Percentiles rank a stretch among this genome's conserved stretches.
Conservation (phyloP, 176 grass and related monocot genomes). For the Aegilops speltoides region DNA sequence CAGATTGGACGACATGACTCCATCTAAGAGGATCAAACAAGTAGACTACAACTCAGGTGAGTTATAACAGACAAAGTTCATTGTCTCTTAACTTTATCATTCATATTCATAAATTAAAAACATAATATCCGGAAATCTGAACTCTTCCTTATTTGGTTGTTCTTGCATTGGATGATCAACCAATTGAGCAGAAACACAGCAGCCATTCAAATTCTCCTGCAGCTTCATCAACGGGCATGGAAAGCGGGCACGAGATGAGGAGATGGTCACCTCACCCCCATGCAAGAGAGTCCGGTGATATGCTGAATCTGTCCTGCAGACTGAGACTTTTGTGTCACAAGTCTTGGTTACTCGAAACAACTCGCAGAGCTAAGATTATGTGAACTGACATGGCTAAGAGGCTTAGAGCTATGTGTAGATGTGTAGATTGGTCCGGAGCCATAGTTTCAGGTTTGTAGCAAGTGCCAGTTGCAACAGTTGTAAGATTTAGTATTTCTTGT, state of each 20-base stretch:
- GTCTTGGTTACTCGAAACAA: neutral
- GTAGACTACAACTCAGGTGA: conserved; percentile 26
- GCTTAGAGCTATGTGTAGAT: neutral
- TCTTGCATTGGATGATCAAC: neutral
- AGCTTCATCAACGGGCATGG: conserved; percentile 36
- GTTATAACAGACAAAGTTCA: neutral
- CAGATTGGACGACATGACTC: conserved; percentile 46
- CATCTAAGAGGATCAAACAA: conserved; percentile 50
- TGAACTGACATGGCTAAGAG: neutral
- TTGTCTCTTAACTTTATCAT: neutral
- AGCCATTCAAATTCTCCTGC: conserved; percentile 44
- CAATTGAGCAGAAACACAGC: conserved; percentile 28
- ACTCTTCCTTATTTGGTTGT: neutral
- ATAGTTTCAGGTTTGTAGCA: neutral
- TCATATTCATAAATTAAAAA: neutral
- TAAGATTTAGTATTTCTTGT: neutral
- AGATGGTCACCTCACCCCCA: conserved; percentile 26
- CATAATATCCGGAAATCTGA: neutral
- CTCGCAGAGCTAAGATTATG: neutral
- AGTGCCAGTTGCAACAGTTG: neutral
- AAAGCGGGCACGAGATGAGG: conserved; percentile 31
- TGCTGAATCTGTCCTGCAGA: neutral
- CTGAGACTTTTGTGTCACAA: neutral
- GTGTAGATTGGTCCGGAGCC: neutral
- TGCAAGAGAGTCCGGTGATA: conserved; percentile 43